phyloP scores from a whole-genome alignment of 1,139 yeast genomes.

The Meyerozyma carpophila region DNA sequence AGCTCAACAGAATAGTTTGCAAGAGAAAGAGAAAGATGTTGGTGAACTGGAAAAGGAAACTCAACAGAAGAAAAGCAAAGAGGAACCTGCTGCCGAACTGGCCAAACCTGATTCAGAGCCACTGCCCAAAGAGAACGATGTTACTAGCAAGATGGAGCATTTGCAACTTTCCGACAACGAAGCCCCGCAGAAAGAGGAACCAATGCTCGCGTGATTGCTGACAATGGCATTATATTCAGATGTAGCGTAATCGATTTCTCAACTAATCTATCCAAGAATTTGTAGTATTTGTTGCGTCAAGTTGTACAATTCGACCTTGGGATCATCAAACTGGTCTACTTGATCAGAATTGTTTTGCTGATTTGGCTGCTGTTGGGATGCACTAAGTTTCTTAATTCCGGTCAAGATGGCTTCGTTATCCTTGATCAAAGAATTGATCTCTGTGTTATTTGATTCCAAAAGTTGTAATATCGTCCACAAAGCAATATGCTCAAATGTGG shows the following conservation, averaged over 20 bases:
- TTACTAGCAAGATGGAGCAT: neutral
- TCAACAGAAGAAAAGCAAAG: neutral
- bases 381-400: conserved; percentile 49
- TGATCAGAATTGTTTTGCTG: conserved; percentile 22
- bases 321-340: conserved; percentile 48
- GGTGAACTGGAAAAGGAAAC: neutral
- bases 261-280: conserved; percentile 31
- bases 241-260: neutral
- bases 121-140: neutral
- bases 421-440: conserved; percentile 60
- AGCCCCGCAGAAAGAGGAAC: neutral
- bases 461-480: conserved; percentile 94
- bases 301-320: conserved; percentile 67
- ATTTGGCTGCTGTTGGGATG: conserved; percentile 32
- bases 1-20: neutral
- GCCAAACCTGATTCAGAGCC: neutral
- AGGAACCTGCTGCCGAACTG: neutral
- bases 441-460: conserved; percentile 77
- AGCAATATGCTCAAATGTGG: conserved; percentile 98
- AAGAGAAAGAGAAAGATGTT: too few relatives aligned
- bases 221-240: neutral
- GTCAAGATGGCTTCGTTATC: conserved; percentile 52
- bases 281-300: conserved; percentile 75
- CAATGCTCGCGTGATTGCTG: neutral
- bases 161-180: neutral